Evolutionary conservation across 2,329 filamentous ascomycete species (phyloP).

Genomic region (Graphilbum fragrans): DNA sequence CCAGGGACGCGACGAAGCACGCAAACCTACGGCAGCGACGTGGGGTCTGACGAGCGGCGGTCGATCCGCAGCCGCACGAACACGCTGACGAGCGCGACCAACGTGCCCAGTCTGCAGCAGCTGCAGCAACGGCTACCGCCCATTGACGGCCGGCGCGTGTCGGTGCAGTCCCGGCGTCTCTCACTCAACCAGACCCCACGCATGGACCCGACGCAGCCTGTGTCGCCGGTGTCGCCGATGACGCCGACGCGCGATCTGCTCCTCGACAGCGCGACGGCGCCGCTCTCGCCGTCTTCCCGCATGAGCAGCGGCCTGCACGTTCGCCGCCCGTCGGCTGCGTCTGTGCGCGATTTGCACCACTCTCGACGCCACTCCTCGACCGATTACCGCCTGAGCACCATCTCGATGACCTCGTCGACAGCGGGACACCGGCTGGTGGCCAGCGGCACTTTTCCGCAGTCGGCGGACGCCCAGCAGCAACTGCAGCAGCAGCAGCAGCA

Average conservation of each 20-base stretch:
- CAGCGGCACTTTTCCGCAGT: constrained; percentile 28
- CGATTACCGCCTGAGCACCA: constrained; percentile 45
- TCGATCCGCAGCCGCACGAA: constrained; percentile 42
- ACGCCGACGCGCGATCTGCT: constrained; percentile 4
- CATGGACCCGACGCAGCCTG: constrained; percentile 27
- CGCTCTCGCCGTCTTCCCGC: constrained; percentile 19
- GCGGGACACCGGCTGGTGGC: constrained; percentile 29
- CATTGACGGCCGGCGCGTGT: constrained; percentile 31
- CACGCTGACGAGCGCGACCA: constrained; percentile 40
- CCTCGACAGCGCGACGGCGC: constrained; percentile 24
- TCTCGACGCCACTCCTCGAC: constrained; percentile 80
- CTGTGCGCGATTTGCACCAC: constrained; percentile 70
- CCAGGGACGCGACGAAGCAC: constrained; percentile 32
- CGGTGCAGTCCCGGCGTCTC: constrained; percentile 33
- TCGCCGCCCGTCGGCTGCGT: constrained; percentile 65
- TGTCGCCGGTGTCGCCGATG: constrained; percentile 23
- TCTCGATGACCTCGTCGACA: constrained; percentile 16
- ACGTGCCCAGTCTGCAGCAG: constrained; percentile 32
- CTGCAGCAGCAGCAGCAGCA: not conserved
- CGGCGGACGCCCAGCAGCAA: constrained; percentile 15
- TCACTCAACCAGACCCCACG: constrained; percentile 37
- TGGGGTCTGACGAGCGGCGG: constrained; percentile 41
- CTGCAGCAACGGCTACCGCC: constrained; percentile 27
- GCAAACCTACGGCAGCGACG: constrained; percentile 45
- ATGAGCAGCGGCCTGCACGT: constrained; percentile 23